Percentiles rank a stretch among this genome's conserved stretches.
Evolutionary conservation across 257 asterid species (phyloP).

Genomic region (Nyctanthes arbortristis): DNA sequence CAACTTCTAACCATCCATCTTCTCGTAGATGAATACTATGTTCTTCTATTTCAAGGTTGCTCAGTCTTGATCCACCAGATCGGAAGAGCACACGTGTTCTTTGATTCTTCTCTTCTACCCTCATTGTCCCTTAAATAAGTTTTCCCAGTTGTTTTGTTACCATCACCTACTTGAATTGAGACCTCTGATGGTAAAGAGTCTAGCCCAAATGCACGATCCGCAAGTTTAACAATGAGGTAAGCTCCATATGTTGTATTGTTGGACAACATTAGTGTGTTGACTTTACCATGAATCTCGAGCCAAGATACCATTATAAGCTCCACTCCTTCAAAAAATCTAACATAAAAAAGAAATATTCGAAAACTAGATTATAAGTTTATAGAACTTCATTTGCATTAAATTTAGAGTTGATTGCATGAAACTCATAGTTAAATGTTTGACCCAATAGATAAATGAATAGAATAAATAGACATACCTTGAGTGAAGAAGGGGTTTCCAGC

Average conservation of each 20-base stretch:
- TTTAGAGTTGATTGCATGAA: too few relatives aligned
- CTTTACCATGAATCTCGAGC: too few relatives aligned
- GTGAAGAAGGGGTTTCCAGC: constrained; percentile 39
- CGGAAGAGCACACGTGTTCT: constrained; percentile 6
- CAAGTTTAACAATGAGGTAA: constrained; percentile 50
- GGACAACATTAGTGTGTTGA: constrained; percentile 45
- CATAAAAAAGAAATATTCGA: too few relatives aligned
- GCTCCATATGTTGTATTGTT: constrained; percentile 60
- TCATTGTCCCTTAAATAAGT: constrained; percentile 24
- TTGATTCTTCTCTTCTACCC: background rate
- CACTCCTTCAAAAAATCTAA: constrained; percentile 37
- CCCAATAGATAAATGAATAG: too few relatives aligned
- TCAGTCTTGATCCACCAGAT: background rate
- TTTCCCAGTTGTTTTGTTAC: constrained; percentile 23
- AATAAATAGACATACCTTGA: constrained; percentile 29
- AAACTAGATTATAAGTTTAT: too few relatives aligned
- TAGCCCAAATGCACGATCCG: constrained; percentile 64
- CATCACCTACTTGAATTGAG: constrained; percentile 37
- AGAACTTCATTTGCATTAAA: too few relatives aligned
- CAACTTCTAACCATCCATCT: too few relatives aligned
- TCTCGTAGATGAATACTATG: constrained; percentile 32
- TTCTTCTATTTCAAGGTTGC: constrained; percentile 16
- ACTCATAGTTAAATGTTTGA: too few relatives aligned
- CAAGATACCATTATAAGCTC: constrained; percentile 54
- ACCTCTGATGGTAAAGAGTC: constrained; percentile 44